Evolutionary conservation across 2,329 filamentous ascomycete genomes (phyloP).

Genomic region (Lecanicillium sp.): DNA sequence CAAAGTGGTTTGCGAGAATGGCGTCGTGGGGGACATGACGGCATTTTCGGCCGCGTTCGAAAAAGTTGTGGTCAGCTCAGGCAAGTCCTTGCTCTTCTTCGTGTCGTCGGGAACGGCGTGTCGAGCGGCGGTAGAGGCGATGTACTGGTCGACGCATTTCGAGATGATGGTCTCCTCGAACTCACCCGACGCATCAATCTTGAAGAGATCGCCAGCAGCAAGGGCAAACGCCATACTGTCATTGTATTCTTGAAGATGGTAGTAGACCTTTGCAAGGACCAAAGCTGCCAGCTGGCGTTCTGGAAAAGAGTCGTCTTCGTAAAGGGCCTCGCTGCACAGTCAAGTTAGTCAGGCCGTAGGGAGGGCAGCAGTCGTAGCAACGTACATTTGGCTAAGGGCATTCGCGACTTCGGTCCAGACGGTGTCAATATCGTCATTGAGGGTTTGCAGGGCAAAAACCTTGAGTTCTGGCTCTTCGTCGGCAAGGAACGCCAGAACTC

Average conservation of each 20-base stretch:
- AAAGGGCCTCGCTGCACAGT: slow-evolving; percentile 73
- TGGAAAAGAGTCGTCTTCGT: slow-evolving; percentile 91
- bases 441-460: slow-evolving; percentile 86
- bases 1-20: slow-evolving; percentile 87
- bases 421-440: slow-evolving; percentile 94
- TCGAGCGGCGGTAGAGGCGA: slow-evolving; percentile 57
- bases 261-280: slow-evolving; percentile 96
- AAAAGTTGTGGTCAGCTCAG: slow-evolving; percentile 76
- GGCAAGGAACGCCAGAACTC: slow-evolving; percentile 88
- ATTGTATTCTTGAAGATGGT: slow-evolving; percentile 96
- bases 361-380: slow-evolving; percentile 9
- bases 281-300: slow-evolving; percentile 90
- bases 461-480: slow-evolving; percentile 92
- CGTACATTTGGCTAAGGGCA: slow-evolving; percentile 84
- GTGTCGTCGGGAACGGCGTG: slow-evolving; percentile 34
- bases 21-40: slow-evolving; percentile 80
- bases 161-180: slow-evolving; percentile 99
- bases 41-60: slow-evolving; percentile 59
- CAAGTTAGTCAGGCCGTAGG: slow-evolving; percentile 7
- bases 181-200: slow-evolving; percentile 82
- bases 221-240: slow-evolving; percentile 99
- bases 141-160: slow-evolving; percentile 97
- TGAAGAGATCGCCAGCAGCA: slow-evolving; percentile 89
- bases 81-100: slow-evolving; percentile 40
- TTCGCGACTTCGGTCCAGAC: slow-evolving; percentile 97